Evolutionary conservation across 179 eudicot genomes (phyloP), one percentile per base, ranked within the genome.

Genomic region (Patellifolia procumbens): DNA sequence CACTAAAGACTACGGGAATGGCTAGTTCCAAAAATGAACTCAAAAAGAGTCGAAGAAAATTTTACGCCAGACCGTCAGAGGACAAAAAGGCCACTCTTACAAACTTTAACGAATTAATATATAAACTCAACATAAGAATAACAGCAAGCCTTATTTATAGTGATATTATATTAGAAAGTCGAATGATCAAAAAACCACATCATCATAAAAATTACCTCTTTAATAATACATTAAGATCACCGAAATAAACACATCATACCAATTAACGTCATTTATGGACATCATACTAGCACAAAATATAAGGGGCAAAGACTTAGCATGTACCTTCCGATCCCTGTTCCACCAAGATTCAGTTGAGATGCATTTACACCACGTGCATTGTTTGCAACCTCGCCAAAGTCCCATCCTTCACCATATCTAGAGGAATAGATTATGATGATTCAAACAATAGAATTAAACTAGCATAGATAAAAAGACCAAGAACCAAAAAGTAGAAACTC

Each of bases 371-470:
- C 99, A 48, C 98, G 97, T 51, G 86, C 94, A 83, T 91, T 93
- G 26, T 90, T 89, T 76, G 92, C 96, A 76, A 95, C 97, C 85
- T 95, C 99, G 35, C 96, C 98, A 68, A 95, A 93, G 87, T 93
- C 97, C 97, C 99, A 95, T 69, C 99, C 99, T 91, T 93, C 98
- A 65, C 98, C 99, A 82, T 95, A 93, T 80, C 99, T 93, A 62
- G 70, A 74, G 34, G 59, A 81, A 83, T 56, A 59, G 43, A 53
- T 69, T 42, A n/a, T 31, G 34, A 31, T 46, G 39, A 70, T 3
- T 49, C 45, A 73, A 65, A 34, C 34, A 48, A 15, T 15, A 72
- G 26, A 76, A 51, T 17, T 49, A 34, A 69, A 66, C 59, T 32
- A 70, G 49, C 39, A 42, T 12, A 35, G 45, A 73, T 15, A 19